These are phyloP conservation scores for Mortierella sp. DNA, from an alignment of 371 early-diverging fungal species.

Conservation along the genomic window DNA sequence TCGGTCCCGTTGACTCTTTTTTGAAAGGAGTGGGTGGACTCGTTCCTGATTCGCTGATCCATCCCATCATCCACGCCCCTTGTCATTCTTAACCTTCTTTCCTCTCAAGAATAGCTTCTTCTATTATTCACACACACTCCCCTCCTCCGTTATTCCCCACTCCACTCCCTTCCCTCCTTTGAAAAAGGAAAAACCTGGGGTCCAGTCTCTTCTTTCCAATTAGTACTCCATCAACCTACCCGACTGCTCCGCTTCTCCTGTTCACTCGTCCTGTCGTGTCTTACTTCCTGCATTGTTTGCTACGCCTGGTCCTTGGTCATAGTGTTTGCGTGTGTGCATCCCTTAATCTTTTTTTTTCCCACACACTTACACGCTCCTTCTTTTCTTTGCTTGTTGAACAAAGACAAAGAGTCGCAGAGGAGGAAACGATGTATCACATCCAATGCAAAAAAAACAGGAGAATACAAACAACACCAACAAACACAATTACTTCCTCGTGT, in stretches of 20 bases:
- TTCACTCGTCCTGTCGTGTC: neutral
- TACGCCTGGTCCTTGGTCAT: neutral
- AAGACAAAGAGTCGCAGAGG: neutral
- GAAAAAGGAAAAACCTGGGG: conserved; percentile 15
- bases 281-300: neutral
- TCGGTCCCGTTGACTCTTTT: neutral
- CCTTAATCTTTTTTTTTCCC: neutral
- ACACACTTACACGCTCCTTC: neutral
- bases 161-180: neutral
- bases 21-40: neutral
- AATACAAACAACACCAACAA: too few relatives aligned
- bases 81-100: conserved; percentile 8
- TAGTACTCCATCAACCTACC: too few relatives aligned
- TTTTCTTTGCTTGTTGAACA: neutral
- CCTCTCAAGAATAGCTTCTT: neutral
- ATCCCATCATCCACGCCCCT: neutral
- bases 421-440: too few relatives aligned
- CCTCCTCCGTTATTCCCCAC: neutral
- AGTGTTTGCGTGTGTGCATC: neutral
- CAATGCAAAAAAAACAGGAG: too few relatives aligned
- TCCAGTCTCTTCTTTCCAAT: neutral
- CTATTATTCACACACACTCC: neutral
- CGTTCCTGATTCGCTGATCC: conserved; percentile 7
- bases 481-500: too few relatives aligned
- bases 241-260: neutral